phyloP scores from a whole-genome alignment of 1,139 yeast genomes.

The Kurtzmaniella quercitrusa region DNA sequence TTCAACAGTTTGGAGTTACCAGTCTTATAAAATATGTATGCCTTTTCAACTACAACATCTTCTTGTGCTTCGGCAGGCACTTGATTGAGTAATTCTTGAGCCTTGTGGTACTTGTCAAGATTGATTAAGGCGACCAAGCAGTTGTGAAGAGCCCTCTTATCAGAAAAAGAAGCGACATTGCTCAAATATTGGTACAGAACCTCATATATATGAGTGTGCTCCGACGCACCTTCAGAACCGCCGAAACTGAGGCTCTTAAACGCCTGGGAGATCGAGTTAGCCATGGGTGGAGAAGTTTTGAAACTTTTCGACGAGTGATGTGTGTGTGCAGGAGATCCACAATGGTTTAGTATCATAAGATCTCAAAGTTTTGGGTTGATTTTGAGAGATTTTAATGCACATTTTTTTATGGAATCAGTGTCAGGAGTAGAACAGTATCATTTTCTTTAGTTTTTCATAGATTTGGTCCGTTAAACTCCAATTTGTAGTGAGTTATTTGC shows the following conservation, averaged over 20 bases:
- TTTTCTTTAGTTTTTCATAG: no score
- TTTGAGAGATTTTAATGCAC: no score
- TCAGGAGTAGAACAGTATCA: no score
- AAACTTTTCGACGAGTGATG: constrained; percentile 1
- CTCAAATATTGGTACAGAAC: constrained; percentile 42
- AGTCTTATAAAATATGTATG: constrained; percentile 69
- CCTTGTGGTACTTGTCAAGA: constrained; percentile 63
- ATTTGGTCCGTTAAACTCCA: no score
- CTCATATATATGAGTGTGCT: constrained; percentile 38
- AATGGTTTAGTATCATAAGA: no score
- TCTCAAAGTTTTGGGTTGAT: no score
- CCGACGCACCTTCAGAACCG: constrained; percentile 20
- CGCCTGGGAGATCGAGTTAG: constrained; percentile 41
- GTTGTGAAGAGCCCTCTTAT: constrained; percentile 52
- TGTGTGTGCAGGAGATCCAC: neutral
- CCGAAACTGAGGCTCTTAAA: constrained; percentile 38
- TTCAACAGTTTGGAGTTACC: constrained; percentile 43
- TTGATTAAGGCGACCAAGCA: constrained; percentile 69
- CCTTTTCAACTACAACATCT: constrained; percentile 50
- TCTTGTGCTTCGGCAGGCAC: constrained; percentile 33
- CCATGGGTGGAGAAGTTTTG: constrained; percentile 19
- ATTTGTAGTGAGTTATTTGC: no score
- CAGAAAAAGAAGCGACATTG: constrained; percentile 40
- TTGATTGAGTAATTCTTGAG: constrained; percentile 43
- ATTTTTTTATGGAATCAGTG: no score